Evolutionary conservation across 164 flowering plant genomes (phyloP).

Genomic region (Nymphaea colorata): DNA sequence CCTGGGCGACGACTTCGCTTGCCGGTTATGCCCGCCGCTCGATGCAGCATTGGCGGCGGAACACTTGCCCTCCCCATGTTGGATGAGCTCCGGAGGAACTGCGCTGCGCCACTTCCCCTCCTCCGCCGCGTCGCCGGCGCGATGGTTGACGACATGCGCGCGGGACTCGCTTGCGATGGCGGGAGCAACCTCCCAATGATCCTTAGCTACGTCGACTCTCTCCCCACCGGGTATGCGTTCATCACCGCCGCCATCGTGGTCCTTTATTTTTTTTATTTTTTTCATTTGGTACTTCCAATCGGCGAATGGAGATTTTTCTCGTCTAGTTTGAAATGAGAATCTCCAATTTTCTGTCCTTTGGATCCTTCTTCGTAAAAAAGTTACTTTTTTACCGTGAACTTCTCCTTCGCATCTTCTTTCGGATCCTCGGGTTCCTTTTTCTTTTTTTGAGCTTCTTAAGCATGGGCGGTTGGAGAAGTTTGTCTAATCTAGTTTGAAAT

Average conservation of each 20-base stretch:
- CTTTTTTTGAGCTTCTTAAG: too few relatives aligned
- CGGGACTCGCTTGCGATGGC: slow-evolving; percentile 71
- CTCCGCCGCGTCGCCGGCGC: slow-evolving; percentile 68
- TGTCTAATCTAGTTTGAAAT: neutral
- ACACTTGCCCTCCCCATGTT: slow-evolving; percentile 26
- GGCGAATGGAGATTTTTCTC: neutral
- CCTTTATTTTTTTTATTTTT: too few relatives aligned
- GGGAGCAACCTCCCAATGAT: slow-evolving; percentile 79
- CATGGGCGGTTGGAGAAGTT: neutral
- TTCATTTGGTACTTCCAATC: neutral
- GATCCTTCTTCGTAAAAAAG: neutral
- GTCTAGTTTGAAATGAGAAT: neutral
- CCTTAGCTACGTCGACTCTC: slow-evolving; percentile 50
- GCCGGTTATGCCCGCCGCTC: slow-evolving; percentile 18
- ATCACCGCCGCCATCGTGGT: neutral
- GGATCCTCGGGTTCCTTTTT: too few relatives aligned
- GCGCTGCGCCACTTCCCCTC: slow-evolving; percentile 64
- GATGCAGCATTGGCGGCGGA: slow-evolving; percentile 18
- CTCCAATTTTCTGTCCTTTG: neutral
- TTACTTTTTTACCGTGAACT: too few relatives aligned
- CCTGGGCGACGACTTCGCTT: neutral
- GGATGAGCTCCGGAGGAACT: slow-evolving; percentile 40
- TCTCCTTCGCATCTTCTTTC: too few relatives aligned
- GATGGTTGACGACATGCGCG: slow-evolving; percentile 72
- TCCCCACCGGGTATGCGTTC: slow-evolving; percentile 63